Conservation (phyloP, 2,329 filamentous ascomycete species). For the Aspergillus calidoustus region DNA sequence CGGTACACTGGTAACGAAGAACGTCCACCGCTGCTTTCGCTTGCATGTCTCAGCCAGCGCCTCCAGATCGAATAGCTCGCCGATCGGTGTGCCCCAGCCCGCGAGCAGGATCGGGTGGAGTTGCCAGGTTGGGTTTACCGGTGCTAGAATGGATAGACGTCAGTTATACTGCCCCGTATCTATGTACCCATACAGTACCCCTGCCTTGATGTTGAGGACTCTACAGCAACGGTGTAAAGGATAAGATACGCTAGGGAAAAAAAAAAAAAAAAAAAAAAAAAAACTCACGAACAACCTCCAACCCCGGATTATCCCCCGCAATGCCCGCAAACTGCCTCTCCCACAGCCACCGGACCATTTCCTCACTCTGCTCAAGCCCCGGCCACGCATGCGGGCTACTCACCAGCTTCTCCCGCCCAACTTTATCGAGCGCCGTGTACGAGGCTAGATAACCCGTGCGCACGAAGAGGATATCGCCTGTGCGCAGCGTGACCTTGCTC, state of each 20-base stretch:
- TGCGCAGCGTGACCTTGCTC: neutral
- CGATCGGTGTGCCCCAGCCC: neutral
- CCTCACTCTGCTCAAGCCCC: neutral
- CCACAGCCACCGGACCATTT: neutral
- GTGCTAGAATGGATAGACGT: neutral
- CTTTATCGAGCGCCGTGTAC: neutral
- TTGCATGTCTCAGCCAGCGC: neutral
- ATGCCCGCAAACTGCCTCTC: neutral
- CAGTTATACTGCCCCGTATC: too few relatives aligned
- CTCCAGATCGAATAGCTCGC: neutral
- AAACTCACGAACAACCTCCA: neutral
- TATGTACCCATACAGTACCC: too few relatives aligned
- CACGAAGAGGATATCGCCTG: slow-evolving; percentile 1
- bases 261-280: neutral
- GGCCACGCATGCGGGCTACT: neutral
- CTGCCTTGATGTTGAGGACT: too few relatives aligned
- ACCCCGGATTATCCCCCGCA: neutral
- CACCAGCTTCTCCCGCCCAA: neutral
- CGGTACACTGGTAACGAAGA: neutral
- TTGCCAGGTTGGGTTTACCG: neutral
- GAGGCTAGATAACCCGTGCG: neutral
- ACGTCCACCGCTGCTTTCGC: neutral
- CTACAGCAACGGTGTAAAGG: too few relatives aligned
- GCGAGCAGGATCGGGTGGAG: neutral
- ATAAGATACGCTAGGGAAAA: neutral